Conservation (phyloP, 352 stramenopile species). For the Pythium aphanidermatum region DNA sequence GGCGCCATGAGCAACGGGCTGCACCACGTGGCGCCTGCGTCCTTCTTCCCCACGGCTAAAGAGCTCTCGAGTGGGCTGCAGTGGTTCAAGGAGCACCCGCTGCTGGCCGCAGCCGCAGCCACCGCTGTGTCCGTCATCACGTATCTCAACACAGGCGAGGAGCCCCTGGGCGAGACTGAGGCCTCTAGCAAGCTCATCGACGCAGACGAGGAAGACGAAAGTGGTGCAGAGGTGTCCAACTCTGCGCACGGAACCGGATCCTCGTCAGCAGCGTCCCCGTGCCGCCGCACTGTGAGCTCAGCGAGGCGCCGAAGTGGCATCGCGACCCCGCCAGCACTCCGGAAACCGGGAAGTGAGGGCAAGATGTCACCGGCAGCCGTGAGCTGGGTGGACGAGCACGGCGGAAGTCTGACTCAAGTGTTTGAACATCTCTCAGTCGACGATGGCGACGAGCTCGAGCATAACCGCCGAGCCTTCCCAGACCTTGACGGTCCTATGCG, state of each 20-base stretch:
- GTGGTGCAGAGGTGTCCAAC: background rate
- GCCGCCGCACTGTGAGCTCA: slow-evolving; percentile 9
- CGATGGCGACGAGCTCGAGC: slow-evolving; percentile 17
- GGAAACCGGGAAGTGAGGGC: slow-evolving; percentile 22
- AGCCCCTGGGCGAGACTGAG: too few relatives aligned
- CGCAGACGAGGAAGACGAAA: slow-evolving; percentile 4
- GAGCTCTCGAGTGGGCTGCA: slow-evolving; percentile 77
- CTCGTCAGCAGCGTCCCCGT: background rate
- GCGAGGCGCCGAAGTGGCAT: slow-evolving; percentile 7
- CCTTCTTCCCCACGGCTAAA: slow-evolving; percentile 84
- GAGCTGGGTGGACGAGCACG: slow-evolving; percentile 81
- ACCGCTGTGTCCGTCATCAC: slow-evolving; percentile 82
- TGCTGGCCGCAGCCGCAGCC: slow-evolving; percentile 67
- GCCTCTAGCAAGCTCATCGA: too few relatives aligned
- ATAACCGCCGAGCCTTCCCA: slow-evolving; percentile 20
- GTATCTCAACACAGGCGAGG: slow-evolving; percentile 54
- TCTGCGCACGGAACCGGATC: background rate
- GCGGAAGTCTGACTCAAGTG: slow-evolving; percentile 68
- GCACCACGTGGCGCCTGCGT: slow-evolving; percentile 32
- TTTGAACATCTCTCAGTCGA: slow-evolving; percentile 34
- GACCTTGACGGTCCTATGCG: slow-evolving; percentile 15
- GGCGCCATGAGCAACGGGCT: slow-evolving; percentile 31
- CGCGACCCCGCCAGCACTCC: slow-evolving; percentile 18
- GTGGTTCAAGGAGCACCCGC: slow-evolving; percentile 83
- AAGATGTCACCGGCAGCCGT: slow-evolving; percentile 53